These are phyloP conservation scores for Hortaea werneckii DNA, from an alignment of 2,329 filamentous ascomycete species.

Conservation along the genomic window DNA sequence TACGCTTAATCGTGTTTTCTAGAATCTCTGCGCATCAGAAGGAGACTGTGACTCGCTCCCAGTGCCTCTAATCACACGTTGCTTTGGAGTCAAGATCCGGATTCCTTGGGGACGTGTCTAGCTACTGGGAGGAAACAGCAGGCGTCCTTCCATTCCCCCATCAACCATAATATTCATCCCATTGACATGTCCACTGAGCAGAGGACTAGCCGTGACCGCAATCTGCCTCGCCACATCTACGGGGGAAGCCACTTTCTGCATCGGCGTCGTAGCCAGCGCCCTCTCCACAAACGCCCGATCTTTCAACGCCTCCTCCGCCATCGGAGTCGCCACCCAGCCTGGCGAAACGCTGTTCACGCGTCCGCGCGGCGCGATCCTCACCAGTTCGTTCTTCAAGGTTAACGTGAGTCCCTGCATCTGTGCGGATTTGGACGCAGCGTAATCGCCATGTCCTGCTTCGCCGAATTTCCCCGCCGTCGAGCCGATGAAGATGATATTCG, in stretches of 20 bases:
- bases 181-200: constrained; percentile 20
- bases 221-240: constrained; percentile 21
- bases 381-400: constrained; percentile 25
- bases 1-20: no score
- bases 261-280: constrained; percentile 20
- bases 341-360: constrained; percentile 21
- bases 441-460: constrained; percentile 23
- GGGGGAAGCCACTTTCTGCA: constrained; percentile 20
- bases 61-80: no score
- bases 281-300: constrained; percentile 19
- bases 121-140: constrained; percentile 14
- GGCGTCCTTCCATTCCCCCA: constrained; percentile 21
- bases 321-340: constrained; percentile 20
- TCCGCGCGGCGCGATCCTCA: constrained; percentile 17
- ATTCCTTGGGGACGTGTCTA: no score
- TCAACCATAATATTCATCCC: constrained; percentile 19
- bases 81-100: no score
- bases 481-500: constrained; percentile 23
- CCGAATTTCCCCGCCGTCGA: constrained; percentile 26
- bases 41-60: no score
- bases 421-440: constrained; percentile 19
- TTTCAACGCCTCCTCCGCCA: constrained; percentile 16
- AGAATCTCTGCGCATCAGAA: no score
- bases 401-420: constrained; percentile 22
- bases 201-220: constrained; percentile 18